These are phyloP conservation scores for Candida boleticola DNA, from an alignment of 805 yeast genomes.

Conservation along the genomic window DNA sequence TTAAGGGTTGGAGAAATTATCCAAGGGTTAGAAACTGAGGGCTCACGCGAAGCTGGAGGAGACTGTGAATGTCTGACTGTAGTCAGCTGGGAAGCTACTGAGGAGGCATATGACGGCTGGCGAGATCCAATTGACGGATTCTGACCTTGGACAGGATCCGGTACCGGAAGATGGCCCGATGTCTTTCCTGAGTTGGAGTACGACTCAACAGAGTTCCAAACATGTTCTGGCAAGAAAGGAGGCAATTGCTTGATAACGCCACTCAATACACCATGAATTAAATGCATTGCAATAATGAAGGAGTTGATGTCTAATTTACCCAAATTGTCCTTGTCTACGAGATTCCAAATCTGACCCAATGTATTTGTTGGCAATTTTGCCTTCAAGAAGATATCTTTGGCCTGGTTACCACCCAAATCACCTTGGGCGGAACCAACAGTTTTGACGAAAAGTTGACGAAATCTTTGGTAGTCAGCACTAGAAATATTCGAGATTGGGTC, in stretches of 20 bases:
- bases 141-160: not conserved
- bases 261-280: conserved; percentile 77
- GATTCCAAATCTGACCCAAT: conserved; percentile 84
- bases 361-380: conserved; percentile 78
- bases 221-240: conserved; percentile 37
- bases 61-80: conserved; percentile 29
- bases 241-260: conserved; percentile 61
- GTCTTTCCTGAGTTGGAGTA: not conserved
- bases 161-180: not conserved
- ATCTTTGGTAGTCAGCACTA: conserved; percentile 58
- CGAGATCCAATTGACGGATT: conserved; percentile 13
- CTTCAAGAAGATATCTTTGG: conserved; percentile 82
- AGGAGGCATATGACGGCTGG: conserved; percentile 26
- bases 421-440: conserved; percentile 55
- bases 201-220: conserved; percentile 22
- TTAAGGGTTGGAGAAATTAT: conserved; percentile 62
- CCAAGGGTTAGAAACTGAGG: conserved; percentile 53
- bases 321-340: conserved; percentile 72
- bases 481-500: conserved; percentile 51
- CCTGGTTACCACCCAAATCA: conserved; percentile 70
- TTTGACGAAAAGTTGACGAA: conserved; percentile 70
- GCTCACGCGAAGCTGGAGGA: conserved; percentile 8
- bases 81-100: conserved; percentile 34
- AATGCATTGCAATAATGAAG: conserved; percentile 91
- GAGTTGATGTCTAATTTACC: conserved; percentile 75